Conservation (phyloP, 192 early-diverging fungal genomes). For the Coemansia sp. region DNA sequence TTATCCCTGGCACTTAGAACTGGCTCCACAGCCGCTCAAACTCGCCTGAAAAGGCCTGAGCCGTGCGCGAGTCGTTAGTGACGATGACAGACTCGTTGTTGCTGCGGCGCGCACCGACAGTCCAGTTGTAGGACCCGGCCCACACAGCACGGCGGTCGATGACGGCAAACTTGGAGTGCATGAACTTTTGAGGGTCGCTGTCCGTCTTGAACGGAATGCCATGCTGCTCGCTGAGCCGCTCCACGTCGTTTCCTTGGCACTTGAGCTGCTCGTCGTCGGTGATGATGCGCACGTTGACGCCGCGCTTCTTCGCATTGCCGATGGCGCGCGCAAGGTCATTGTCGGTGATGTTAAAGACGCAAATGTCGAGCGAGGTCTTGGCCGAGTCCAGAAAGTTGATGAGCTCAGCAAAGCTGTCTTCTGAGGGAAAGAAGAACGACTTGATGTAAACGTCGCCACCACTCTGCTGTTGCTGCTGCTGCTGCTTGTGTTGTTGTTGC, state of each 20-base stretch:
- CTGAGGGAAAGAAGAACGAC: constrained; percentile 66
- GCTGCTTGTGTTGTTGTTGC: not conserved
- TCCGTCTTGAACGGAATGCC: constrained; percentile 60
- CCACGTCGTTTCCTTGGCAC: constrained; percentile 60
- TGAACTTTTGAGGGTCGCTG: constrained; percentile 48
- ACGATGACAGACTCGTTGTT: constrained; percentile 73
- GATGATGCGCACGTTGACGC: constrained; percentile 68
- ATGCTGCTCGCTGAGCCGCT: constrained; percentile 54
- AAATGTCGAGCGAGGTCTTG: constrained; percentile 65
- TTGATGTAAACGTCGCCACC: constrained; percentile 36
- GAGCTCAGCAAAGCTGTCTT: constrained; percentile 60
- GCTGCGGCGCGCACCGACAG: constrained; percentile 61
- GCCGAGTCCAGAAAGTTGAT: constrained; percentile 60
- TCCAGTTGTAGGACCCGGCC: constrained; percentile 62
- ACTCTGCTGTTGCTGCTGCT: constrained; percentile 12
- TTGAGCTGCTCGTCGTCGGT: constrained; percentile 69
- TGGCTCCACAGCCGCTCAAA: constrained; percentile 66
- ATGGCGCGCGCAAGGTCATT: constrained; percentile 71
- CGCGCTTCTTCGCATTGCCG: constrained; percentile 59
- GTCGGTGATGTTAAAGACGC: constrained; percentile 76
- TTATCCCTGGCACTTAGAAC: constrained; percentile 41
- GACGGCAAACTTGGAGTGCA: constrained; percentile 78
- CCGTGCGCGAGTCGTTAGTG: constrained; percentile 63
- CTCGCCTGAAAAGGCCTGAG: constrained; percentile 61
- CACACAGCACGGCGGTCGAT: constrained; percentile 62